phyloP scores from a whole-genome alignment of 1,139 yeast species.

The Yamadazyma buinensis region DNA sequence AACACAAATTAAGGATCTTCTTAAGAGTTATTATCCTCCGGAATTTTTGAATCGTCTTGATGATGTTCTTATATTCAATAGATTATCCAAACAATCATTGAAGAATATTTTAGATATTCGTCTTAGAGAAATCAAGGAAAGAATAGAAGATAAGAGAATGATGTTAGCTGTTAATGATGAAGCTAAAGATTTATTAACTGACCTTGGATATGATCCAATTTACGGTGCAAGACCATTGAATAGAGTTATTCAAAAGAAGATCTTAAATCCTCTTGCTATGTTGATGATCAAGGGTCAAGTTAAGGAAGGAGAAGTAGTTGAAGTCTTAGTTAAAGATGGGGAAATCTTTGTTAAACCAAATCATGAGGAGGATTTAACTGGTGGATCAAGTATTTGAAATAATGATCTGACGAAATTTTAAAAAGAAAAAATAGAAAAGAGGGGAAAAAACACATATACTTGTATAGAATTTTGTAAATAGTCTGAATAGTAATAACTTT shows the following conservation, averaged over 20 bases:
- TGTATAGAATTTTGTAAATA: neutral
- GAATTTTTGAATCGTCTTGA: slow-evolving; percentile 93
- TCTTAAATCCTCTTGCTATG: slow-evolving; percentile 85
- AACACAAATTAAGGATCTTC: slow-evolving; percentile 55
- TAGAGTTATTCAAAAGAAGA: slow-evolving; percentile 75
- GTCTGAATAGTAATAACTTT: neutral
- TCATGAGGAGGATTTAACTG: slow-evolving; percentile 26
- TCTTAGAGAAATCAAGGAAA: slow-evolving; percentile 70
- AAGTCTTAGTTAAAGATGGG: slow-evolving; percentile 24
- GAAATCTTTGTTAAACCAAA: slow-evolving; percentile 43
- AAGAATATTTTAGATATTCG: slow-evolving; percentile 81
- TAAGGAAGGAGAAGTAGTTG: slow-evolving; percentile 63
- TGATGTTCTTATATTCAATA: slow-evolving; percentile 84
- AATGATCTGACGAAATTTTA: too few relatives aligned
- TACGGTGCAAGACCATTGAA: slow-evolving; percentile 97
- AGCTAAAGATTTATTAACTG: slow-evolving; percentile 75
- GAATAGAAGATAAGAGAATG: slow-evolving; percentile 79
- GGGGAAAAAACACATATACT: too few relatives aligned
- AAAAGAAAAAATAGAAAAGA: too few relatives aligned
- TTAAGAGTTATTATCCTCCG: slow-evolving; percentile 79
- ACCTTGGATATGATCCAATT: slow-evolving; percentile 81
- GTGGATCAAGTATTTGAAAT: too few relatives aligned
- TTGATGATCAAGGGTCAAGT: slow-evolving; percentile 76
- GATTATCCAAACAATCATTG: slow-evolving; percentile 72
- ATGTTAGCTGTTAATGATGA: slow-evolving; percentile 51